phyloP scores from a whole-genome alignment of 2,329 filamentous ascomycete species.

The Fusarium lateritium region DNA sequence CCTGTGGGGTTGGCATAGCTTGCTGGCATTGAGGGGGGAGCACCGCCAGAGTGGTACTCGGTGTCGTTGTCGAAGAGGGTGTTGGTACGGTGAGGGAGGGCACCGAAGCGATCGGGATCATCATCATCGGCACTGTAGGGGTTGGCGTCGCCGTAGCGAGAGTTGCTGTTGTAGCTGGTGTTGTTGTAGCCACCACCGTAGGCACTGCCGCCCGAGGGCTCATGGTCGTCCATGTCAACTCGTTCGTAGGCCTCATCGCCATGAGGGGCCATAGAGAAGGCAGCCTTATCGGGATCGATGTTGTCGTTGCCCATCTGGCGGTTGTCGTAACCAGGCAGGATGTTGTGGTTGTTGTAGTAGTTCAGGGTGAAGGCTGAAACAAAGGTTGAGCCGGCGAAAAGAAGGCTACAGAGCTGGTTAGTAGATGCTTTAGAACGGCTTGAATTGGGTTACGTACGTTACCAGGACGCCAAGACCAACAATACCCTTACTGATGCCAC shows the following conservation, averaged over 20 bases:
- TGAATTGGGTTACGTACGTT: slow-evolving; percentile 63
- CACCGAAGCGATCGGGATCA: slow-evolving; percentile 58
- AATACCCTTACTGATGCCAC: slow-evolving; percentile 73
- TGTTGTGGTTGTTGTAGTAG: slow-evolving; percentile 74
- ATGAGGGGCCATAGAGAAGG: slow-evolving; percentile 77
- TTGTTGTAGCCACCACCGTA: slow-evolving; percentile 51
- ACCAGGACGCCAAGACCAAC: slow-evolving; percentile 75
- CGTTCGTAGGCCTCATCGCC: slow-evolving; percentile 77
- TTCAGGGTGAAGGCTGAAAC: slow-evolving; percentile 72
- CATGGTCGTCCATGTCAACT: slow-evolving; percentile 70
- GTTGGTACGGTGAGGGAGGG: slow-evolving; percentile 55
- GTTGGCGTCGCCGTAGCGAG: slow-evolving; percentile 56
- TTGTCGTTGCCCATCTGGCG: slow-evolving; percentile 61
- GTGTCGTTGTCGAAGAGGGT: slow-evolving; percentile 67
- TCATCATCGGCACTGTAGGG: slow-evolving; percentile 59
- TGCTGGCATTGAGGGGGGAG: slow-evolving; percentile 45
- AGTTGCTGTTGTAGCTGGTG: slow-evolving; percentile 51
- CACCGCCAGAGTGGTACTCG: slow-evolving; percentile 59
- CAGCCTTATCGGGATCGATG: slow-evolving; percentile 78
- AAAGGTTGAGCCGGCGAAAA: slow-evolving; percentile 67
- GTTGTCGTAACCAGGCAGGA: slow-evolving; percentile 73
- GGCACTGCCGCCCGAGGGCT: slow-evolving; percentile 48
- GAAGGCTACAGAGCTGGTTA: slow-evolving; percentile 60
- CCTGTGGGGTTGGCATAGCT: slow-evolving; percentile 46
- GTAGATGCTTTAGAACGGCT: not conserved